Conservation (phyloP, 1,139 yeast genomes). For the Ogataea hybrid region DNA sequence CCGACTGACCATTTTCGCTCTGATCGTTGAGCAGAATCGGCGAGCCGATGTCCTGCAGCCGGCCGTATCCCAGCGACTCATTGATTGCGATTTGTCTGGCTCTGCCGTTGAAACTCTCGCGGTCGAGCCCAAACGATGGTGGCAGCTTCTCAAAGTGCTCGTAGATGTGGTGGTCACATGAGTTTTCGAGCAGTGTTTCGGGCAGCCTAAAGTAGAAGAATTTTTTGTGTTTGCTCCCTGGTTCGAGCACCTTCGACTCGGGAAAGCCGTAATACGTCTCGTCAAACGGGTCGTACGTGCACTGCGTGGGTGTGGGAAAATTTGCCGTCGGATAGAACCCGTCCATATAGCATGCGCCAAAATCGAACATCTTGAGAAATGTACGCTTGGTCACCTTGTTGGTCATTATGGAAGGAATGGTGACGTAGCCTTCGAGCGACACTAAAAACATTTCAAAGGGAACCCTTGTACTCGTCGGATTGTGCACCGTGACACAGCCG, state of each 20-base stretch:
- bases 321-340: conserved; percentile 32
- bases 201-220: conserved; percentile 60
- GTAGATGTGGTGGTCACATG: conserved; percentile 51
- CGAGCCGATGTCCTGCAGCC: conserved; percentile 37
- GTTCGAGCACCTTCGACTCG: conserved; percentile 48
- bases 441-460: conserved; percentile 56
- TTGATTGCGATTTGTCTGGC: conserved; percentile 19
- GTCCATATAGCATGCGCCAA: conserved; percentile 42
- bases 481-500: conserved; percentile 48
- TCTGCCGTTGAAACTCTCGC: conserved; percentile 18
- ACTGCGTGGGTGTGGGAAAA: conserved; percentile 17
- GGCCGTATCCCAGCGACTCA: conserved; percentile 38
- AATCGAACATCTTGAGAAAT: conserved; percentile 41
- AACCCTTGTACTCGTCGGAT: conserved; percentile 38
- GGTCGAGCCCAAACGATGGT: conserved; percentile 58
- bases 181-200: conserved; percentile 50
- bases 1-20: conserved; percentile 22
- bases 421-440: conserved; percentile 49
- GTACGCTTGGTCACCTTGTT: conserved; percentile 31
- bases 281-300: conserved; percentile 34
- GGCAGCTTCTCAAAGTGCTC: conserved; percentile 56
- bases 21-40: conserved; percentile 32
- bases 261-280: conserved; percentile 53
- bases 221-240: conserved; percentile 54
- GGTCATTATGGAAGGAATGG: conserved; percentile 30